Evolutionary conservation across 306 rosid genomes (phyloP).

Genomic region (Vigna radiata): DNA sequence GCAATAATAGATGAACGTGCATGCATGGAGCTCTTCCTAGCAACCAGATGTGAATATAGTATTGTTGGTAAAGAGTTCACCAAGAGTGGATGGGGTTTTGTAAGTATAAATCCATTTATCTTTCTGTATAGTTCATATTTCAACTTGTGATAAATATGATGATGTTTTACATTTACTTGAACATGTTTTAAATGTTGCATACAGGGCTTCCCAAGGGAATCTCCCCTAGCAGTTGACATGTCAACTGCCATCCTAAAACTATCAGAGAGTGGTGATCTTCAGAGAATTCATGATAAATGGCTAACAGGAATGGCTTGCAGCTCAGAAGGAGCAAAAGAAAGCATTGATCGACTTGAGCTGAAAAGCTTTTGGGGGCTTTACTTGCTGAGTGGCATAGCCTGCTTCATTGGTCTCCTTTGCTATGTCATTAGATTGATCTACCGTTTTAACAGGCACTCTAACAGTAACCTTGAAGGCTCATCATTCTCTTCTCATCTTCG

Average conservation of each 20-base stretch:
- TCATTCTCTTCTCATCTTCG: constrained; percentile 55
- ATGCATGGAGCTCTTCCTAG: constrained; percentile 73
- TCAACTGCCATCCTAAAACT: constrained; percentile 72
- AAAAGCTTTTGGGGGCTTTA: constrained; percentile 78
- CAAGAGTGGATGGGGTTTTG: constrained; percentile 92
- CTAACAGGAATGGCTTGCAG: constrained; percentile 69
- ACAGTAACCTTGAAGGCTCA: background rate
- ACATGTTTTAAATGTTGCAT: constrained; percentile 43
- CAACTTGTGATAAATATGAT: background rate
- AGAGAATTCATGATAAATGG: constrained; percentile 88
- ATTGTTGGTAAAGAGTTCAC: constrained; percentile 89
- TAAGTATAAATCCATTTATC: constrained; percentile 17
- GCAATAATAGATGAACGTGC: constrained; percentile 82
- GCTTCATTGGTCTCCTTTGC: constrained; percentile 63
- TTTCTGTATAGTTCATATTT: background rate
- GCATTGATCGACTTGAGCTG: constrained; percentile 59
- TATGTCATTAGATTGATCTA: constrained; percentile 53
- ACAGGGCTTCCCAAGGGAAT: constrained; percentile 79
- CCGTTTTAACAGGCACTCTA: constrained; percentile 55
- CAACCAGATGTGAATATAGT: constrained; percentile 70
- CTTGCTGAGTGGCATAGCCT: constrained; percentile 62
- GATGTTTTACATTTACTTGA: too few species aligned
- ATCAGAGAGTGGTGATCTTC: constrained; percentile 74
- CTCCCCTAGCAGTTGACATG: constrained; percentile 80
- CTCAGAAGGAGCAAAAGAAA: constrained; percentile 61